Evolutionary conservation across 257 asterid genomes (phyloP).

Genomic region (Thymus mandschuricus): DNA sequence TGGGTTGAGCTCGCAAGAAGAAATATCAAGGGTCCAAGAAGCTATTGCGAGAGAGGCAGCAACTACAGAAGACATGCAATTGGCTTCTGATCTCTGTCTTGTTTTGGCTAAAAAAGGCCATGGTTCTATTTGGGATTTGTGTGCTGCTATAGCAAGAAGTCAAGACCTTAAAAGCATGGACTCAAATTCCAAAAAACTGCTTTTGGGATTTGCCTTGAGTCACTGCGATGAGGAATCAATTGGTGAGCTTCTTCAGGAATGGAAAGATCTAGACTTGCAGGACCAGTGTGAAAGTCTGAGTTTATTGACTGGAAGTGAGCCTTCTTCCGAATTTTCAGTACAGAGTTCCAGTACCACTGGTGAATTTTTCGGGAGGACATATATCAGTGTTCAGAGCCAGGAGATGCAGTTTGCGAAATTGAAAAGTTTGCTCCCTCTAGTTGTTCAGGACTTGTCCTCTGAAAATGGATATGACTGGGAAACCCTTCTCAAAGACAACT

Average conservation of each 20-base stretch:
- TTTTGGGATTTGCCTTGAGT: constrained; percentile 93
- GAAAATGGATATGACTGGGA: constrained; percentile 60
- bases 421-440: constrained; percentile 54
- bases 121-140: constrained; percentile 94
- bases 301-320: constrained; percentile 69
- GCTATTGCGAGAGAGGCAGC: constrained; percentile 99
- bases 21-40: constrained; percentile 92
- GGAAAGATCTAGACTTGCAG: constrained; percentile 95
- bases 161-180: constrained; percentile 89
- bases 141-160: constrained; percentile 98
- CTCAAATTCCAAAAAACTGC: constrained; percentile 76
- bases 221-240: constrained; percentile 97
- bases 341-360: constrained; percentile 48
- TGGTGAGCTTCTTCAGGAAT: constrained; percentile 82
- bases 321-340: constrained; percentile 52
- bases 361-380: constrained; percentile 46
- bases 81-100: constrained; percentile 95
- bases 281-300: constrained; percentile 76
- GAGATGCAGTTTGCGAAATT: constrained; percentile 51
- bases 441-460: constrained; percentile 49
- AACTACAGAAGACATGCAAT: constrained; percentile 89
- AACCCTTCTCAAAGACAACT: constrained; percentile 62
- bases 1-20: constrained; percentile 88
- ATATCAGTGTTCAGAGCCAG: constrained; percentile 46
- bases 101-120: constrained; percentile 93